phyloP scores from a whole-genome alignment of 1,284 basidiomycete genomes.

The Ceratobasidium sp. region DNA sequence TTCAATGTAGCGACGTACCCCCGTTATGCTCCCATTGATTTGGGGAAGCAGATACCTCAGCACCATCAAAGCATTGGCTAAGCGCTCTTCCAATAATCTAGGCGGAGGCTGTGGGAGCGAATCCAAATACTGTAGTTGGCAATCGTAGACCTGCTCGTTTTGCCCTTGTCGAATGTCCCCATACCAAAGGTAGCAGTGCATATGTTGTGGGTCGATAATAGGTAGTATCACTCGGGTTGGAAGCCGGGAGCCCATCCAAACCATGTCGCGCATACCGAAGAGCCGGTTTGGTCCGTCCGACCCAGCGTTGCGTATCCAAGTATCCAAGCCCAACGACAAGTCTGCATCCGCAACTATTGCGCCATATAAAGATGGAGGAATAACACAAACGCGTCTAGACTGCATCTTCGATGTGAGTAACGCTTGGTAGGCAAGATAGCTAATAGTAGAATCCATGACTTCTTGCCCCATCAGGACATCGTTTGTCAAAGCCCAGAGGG shows the following conservation, averaged over 20 bases:
- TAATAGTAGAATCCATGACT: background rate
- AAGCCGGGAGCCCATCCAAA: background rate
- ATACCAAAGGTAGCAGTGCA: slow-evolving; percentile 15
- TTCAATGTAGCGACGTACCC: background rate
- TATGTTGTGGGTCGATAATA: background rate
- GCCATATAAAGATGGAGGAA: background rate
- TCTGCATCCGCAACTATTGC: background rate
- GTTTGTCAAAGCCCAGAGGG: background rate
- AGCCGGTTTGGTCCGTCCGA: background rate
- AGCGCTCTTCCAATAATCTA: background rate
- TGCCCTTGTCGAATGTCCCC: background rate
- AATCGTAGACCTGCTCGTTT: background rate
- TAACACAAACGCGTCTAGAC: background rate
- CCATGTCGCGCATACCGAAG: slow-evolving; percentile 3
- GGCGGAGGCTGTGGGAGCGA: background rate
- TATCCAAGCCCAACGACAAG: background rate
- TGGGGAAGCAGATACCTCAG: slow-evolving; percentile 3
- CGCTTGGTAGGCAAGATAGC: slow-evolving; percentile 4
- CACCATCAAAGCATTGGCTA: background rate
- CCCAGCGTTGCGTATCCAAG: background rate
- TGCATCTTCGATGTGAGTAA: background rate
- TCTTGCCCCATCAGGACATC: background rate
- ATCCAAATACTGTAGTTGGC: background rate
- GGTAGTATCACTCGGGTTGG: background rate
- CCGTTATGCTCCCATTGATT: background rate